Evolutionary conservation across 192 early-diverging fungal species (phyloP).

Genomic region (Rhizophagus clarus): DNA sequence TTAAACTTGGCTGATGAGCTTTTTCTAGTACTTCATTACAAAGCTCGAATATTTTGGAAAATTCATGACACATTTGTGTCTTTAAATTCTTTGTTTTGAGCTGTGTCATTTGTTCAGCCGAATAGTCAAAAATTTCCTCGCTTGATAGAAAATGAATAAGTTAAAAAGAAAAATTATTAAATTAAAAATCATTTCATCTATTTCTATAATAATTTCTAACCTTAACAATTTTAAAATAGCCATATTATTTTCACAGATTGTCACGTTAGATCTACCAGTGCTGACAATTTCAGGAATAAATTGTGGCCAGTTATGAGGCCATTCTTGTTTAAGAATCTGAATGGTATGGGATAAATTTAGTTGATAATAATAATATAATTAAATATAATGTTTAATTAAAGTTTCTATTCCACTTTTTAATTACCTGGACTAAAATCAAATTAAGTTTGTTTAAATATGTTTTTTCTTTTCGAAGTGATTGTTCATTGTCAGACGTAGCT

Average conservation of each 20-base stretch:
- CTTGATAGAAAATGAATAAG: constrained; percentile 49
- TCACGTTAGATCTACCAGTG: constrained; percentile 89
- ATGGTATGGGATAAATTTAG: background rate
- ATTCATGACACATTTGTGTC: constrained; percentile 93
- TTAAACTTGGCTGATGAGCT: constrained; percentile 86
- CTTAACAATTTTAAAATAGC: constrained; percentile 96
- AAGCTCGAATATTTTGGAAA: constrained; percentile 92
- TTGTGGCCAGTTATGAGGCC: constrained; percentile 98
- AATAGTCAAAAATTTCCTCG: constrained; percentile 99
- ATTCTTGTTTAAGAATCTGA: constrained; percentile 98
- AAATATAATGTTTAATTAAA: too few relatives aligned
- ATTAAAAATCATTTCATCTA: background rate
- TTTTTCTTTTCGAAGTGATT: constrained; percentile 71
- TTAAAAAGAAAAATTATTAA: constrained; percentile 15
- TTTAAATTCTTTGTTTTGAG: constrained; percentile 92
- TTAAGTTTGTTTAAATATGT: constrained; percentile 92
- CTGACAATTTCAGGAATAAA: constrained; percentile 98
- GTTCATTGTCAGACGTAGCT: constrained; percentile 87
- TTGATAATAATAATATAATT: background rate
- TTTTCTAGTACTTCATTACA: constrained; percentile 93
- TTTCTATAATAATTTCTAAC: constrained; percentile 43
- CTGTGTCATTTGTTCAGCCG: constrained; percentile 98
- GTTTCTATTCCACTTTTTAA: too few relatives aligned
- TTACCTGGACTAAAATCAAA: constrained; percentile 94
- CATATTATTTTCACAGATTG: constrained; percentile 99